These are phyloP conservation scores for Iberis amara DNA, from an alignment of 441 rosid species.

Conservation along the genomic window DNA sequence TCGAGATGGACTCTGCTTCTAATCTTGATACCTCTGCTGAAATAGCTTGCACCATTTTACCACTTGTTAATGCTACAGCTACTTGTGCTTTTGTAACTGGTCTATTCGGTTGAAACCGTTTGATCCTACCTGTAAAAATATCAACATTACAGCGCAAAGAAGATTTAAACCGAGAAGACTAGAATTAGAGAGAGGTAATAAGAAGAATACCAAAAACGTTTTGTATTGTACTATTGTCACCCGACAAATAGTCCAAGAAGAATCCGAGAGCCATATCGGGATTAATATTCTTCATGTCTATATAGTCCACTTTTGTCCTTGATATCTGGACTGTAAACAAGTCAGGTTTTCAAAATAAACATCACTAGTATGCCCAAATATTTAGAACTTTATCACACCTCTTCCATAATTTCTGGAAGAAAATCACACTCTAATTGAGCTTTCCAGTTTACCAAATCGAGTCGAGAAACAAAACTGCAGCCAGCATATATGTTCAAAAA, in stretches of 20 bases:
- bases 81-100: slow-evolving; percentile 83
- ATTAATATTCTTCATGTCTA: slow-evolving; percentile 69
- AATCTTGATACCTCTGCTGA: slow-evolving; percentile 50
- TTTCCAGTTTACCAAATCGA: slow-evolving; percentile 79
- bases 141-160: too few relatives aligned
- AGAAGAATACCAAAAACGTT: slow-evolving; percentile 68
- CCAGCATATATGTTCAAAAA: slow-evolving; percentile 14
- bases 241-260: slow-evolving; percentile 62
- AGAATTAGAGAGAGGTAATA: slow-evolving; percentile 8
- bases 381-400: slow-evolving; percentile 47
- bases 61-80: slow-evolving; percentile 73
- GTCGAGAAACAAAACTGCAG: slow-evolving; percentile 63
- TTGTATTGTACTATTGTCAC: slow-evolving; percentile 66
- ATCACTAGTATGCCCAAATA: slow-evolving; percentile 3
- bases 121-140: slow-evolving; percentile 63
- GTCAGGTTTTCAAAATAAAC: slow-evolving; percentile 52
- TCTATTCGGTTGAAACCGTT: slow-evolving; percentile 71
- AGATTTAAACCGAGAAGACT: too few relatives aligned
- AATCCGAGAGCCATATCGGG: slow-evolving; percentile 56
- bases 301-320: slow-evolving; percentile 65
- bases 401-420: slow-evolving; percentile 39
- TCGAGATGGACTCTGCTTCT: slow-evolving; percentile 52
- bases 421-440: slow-evolving; percentile 66
- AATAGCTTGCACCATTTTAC: slow-evolving; percentile 62
- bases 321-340: slow-evolving; percentile 96